Conservation (phyloP, 306 rosid genomes). For the Lupinus albus region DNA sequence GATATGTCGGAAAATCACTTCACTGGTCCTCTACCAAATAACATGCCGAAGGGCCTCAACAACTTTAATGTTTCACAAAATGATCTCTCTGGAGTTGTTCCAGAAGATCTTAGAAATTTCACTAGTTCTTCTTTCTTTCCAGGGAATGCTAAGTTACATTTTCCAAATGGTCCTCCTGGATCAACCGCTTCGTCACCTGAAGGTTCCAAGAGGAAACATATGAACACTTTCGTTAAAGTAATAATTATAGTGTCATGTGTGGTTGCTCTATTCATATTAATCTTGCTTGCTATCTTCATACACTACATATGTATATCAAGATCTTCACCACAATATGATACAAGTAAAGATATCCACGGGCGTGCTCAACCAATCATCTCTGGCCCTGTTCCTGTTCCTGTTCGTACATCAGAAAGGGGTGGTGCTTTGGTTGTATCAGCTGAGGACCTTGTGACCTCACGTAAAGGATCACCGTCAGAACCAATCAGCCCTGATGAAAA, state of each 20-base stretch:
- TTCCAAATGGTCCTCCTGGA: constrained; percentile 67
- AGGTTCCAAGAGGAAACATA: constrained; percentile 56
- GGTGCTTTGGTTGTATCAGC: constrained; percentile 80
- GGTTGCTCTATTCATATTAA: constrained; percentile 69
- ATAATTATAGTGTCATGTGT: constrained; percentile 87
- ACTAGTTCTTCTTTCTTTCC: constrained; percentile 85
- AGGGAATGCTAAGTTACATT: constrained; percentile 63
- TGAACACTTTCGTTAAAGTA: constrained; percentile 73
- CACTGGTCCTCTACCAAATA: constrained; percentile 80
- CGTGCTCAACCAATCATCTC: constrained; percentile 58
- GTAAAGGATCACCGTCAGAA: constrained; percentile 78
- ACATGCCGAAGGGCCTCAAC: constrained; percentile 59
- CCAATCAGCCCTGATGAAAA: constrained; percentile 71
- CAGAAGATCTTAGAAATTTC: constrained; percentile 74
- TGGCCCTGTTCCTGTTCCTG: constrained; percentile 19
- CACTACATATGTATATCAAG: constrained; percentile 78
- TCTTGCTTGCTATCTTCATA: constrained; percentile 80
- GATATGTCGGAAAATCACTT: constrained; percentile 85
- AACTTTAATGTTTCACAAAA: constrained; percentile 82
- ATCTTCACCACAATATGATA: constrained; percentile 51
- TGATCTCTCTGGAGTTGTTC: constrained; percentile 86
- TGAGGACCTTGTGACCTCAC: constrained; percentile 76
- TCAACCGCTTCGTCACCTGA: constrained; percentile 43
- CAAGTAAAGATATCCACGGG: constrained; percentile 51
- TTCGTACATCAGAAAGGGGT: constrained; percentile 53